Evolutionary conservation across 805 yeast species (phyloP), one percentile per base, ranked within the genome.

Genomic region (Ogataea chonburiensis): DNA sequence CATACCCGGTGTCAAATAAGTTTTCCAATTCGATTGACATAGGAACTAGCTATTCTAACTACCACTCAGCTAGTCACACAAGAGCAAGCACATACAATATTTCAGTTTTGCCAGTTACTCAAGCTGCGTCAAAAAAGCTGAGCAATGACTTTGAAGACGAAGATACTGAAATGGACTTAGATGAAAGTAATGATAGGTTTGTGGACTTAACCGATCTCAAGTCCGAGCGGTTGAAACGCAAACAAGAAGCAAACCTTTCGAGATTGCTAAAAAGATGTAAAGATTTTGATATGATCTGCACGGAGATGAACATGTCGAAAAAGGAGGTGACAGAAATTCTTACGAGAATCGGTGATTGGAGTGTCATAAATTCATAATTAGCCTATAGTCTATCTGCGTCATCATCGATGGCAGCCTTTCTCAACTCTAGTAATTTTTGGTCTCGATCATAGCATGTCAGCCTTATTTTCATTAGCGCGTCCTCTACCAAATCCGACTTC

Each of bases 251-350:
- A 4, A 56, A 56, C 9, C 49, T 78, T 29, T 42, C 75, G 3
- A 69, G 68, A 42, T 58, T 75, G 10, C 47, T 81, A 18, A 68
- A 69, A 39, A 71, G 74, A 14, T 69, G 69, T 16, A 79, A 74
- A 34, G 73, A 71, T 43, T 67, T 79, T 45, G 91, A 82, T 50
- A 66, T 74, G 4, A 79, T 86, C 2, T 81, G 91, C 51, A 85
- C 91, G 0, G 82, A 77, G 40, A 62, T 86, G 49, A 74, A 70
- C 30, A 69, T 70, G 50, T 70, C 83, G 7, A 64, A 77, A 29
- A 56, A 55, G 14, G 81, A 79, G 18, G 74, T 83, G 1, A 82
- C 79, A 47, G 51, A 49, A 2, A 35, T 75, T 3, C 40, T 79
- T n/a, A 55, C 63, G 20, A 58, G 60, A 7, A 29, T 58, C 20